These are phyloP conservation scores for Ganoderma boninense DNA, from an alignment of 1,284 basidiomycete species.

Conservation along the genomic window DNA sequence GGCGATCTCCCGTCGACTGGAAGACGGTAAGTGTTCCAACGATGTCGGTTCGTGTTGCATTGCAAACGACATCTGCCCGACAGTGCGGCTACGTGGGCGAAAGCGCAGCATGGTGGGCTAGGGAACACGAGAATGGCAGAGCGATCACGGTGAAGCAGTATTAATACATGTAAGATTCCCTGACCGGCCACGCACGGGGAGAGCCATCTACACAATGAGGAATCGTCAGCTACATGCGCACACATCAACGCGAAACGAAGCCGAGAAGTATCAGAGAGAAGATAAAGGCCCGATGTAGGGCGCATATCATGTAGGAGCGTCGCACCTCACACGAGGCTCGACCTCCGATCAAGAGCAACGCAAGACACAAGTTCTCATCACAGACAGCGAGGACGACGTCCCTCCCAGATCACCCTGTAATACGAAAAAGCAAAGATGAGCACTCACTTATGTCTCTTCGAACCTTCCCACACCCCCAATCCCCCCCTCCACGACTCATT, in stretches of 20 bases:
- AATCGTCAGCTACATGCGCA: not conserved
- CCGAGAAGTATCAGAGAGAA: constrained; percentile 1
- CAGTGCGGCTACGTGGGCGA: constrained; percentile 83
- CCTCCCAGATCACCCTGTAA: not conserved
- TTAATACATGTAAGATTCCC: not conserved
- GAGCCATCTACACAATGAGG: not conserved
- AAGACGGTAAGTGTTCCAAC: constrained; percentile 66
- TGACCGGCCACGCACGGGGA: not conserved
- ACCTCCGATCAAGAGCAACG: constrained; percentile 3
- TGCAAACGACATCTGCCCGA: constrained; percentile 17
- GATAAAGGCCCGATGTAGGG: constrained; percentile 3
- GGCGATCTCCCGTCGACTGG: constrained; percentile 72
- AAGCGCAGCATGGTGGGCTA: constrained; percentile 90
- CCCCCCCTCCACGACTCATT: not conserved
- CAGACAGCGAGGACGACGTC: not conserved
- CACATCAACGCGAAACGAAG: not conserved
- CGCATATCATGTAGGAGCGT: constrained; percentile 8
- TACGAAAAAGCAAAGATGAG: not conserved
- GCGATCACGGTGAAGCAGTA: not conserved
- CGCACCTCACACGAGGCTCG: not conserved
- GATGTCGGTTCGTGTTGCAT: constrained; percentile 11
- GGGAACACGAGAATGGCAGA: not conserved
- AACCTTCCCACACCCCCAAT: not conserved
- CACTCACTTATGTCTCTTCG: not conserved
- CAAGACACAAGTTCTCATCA: constrained; percentile 10